Conservation (phyloP, 768 basidiomycete genomes). For the Mrakia frigida region DNA sequence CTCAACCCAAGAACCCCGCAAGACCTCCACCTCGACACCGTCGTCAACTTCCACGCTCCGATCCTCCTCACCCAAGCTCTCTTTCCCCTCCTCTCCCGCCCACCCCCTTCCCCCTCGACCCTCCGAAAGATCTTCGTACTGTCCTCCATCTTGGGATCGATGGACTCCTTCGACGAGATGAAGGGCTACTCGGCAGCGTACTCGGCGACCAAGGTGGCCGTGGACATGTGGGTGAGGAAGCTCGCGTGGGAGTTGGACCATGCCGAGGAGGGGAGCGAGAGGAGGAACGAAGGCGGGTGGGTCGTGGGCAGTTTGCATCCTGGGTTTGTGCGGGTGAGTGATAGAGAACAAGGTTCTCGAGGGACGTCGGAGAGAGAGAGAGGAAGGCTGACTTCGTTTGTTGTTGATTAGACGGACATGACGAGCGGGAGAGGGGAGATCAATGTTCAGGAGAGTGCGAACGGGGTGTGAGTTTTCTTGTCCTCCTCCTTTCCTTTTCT, state of each 20-base stretch:
- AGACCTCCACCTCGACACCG: neutral
- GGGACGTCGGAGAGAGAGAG: too few relatives aligned
- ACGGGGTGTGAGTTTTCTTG: neutral
- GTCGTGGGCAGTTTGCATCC: slow-evolving; percentile 12
- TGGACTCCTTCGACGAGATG: slow-evolving; percentile 6
- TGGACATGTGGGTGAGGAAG: slow-evolving; percentile 9
- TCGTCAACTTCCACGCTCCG: slow-evolving; percentile 1
- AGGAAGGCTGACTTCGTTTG: neutral
- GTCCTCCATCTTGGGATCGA: neutral
- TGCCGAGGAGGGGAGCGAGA: slow-evolving; percentile 69
- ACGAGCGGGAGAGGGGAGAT: slow-evolving; percentile 6
- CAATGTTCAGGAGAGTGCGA: neutral
- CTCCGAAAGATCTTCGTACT: neutral
- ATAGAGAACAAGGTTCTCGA: too few relatives aligned
- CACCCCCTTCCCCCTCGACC: neutral
- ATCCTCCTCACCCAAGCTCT: slow-evolving; percentile 14
- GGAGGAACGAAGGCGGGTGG: slow-evolving; percentile 65
- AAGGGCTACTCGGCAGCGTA: slow-evolving; percentile 5
- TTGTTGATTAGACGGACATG: neutral
- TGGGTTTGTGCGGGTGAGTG: slow-evolving; percentile 4
- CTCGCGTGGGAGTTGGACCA: slow-evolving; percentile 63
- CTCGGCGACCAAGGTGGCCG: slow-evolving; percentile 5
- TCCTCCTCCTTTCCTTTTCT: neutral
- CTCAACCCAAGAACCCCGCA: neutral
- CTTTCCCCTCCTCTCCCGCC: neutral